Conservation (phyloP, 2,329 filamentous ascomycete genomes). For the Lanzia echinophila region DNA sequence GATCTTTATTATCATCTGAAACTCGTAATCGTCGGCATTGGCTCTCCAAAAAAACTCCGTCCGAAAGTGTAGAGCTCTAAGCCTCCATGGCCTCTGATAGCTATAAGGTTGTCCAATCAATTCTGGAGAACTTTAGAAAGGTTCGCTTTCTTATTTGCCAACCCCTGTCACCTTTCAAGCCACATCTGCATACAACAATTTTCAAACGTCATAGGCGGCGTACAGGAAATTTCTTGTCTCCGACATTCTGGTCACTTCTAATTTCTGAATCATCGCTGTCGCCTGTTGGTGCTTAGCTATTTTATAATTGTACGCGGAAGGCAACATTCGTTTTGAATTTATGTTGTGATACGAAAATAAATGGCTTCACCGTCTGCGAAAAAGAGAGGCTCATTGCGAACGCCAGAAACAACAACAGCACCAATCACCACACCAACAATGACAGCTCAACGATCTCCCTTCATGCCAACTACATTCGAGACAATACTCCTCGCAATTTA, state of each 20-base stretch:
- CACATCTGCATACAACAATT: too few species aligned
- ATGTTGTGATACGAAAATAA: constrained; percentile 22
- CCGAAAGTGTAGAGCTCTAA: too few species aligned
- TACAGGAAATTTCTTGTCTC: too few species aligned
- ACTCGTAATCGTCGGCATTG: background rate
- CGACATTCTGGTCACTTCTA: background rate
- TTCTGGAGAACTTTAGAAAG: too few species aligned
- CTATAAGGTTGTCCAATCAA: too few species aligned
- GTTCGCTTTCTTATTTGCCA: too few species aligned
- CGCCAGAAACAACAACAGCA: constrained; percentile 19
- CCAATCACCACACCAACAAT: constrained; percentile 15
- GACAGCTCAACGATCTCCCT: constrained; percentile 40
- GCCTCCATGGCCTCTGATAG: too few species aligned
- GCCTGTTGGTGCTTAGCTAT: too few species aligned
- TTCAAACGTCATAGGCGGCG: constrained; percentile 9
- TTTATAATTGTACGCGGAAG: too few species aligned
- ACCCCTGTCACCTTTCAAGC: too few species aligned
- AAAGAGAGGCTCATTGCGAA: constrained; percentile 25
- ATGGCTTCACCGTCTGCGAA: constrained; percentile 26
- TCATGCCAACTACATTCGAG: constrained; percentile 65
- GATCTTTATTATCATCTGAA: background rate
- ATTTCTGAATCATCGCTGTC: background rate
- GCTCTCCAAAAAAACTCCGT: too few species aligned
- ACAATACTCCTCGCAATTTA: constrained; percentile 61
- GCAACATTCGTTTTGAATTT: too few species aligned